phyloP scores from a whole-genome alignment of 2,329 filamentous ascomycete species.

The Trichophyton verrucosum region DNA sequence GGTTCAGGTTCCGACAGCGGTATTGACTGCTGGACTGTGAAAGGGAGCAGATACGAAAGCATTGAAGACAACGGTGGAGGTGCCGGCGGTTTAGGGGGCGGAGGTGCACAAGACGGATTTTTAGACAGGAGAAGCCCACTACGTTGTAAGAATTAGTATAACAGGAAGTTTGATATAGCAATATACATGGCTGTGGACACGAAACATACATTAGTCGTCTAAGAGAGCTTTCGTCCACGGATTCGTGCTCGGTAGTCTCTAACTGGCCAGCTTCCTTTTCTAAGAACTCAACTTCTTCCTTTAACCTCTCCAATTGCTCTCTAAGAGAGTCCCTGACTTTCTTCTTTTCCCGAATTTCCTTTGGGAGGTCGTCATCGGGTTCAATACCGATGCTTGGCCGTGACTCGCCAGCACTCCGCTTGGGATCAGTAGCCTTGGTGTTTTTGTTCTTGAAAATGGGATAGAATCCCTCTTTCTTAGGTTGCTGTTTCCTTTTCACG shows the following conservation, averaged over 20 bases:
- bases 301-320: slow-evolving; percentile 44
- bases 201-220: slow-evolving; percentile 24
- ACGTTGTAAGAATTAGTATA: slow-evolving; percentile 16
- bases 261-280: slow-evolving; percentile 43
- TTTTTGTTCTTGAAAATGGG: not conserved
- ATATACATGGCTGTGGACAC: not conserved
- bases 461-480: not conserved
- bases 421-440: not conserved
- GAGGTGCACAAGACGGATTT: slow-evolving; percentile 18
- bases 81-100: slow-evolving; percentile 15
- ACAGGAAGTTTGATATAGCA: not conserved
- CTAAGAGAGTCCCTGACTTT: slow-evolving; percentile 42
- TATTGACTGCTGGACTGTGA: slow-evolving; percentile 20
- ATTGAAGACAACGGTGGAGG: slow-evolving; percentile 24
- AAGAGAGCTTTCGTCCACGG: slow-evolving; percentile 26
- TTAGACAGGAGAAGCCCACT: slow-evolving; percentile 23
- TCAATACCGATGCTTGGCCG: not conserved
- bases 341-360: slow-evolving; percentile 35
- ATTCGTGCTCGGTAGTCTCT: slow-evolving; percentile 20
- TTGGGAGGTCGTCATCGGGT: slow-evolving; percentile 12
- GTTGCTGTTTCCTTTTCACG: not conserved
- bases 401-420: not conserved
- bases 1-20: slow-evolving; percentile 1
- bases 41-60: slow-evolving; percentile 32
- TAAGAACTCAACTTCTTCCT: slow-evolving; percentile 46